Conservation (phyloP, 163 green algal genomes). For the Chloroidium sp. region DNA sequence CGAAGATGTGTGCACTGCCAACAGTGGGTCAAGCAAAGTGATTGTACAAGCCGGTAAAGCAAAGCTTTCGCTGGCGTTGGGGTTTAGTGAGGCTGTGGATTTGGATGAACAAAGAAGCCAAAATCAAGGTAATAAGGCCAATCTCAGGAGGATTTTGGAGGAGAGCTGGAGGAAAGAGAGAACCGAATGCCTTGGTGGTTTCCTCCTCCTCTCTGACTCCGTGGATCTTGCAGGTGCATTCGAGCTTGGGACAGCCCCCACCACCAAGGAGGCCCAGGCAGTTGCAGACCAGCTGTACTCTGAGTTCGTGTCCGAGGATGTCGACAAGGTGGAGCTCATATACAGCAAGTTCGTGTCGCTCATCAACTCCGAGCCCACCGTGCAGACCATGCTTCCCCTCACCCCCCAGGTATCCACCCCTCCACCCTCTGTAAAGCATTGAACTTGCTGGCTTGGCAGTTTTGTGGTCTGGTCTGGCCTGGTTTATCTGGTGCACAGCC, state of each 20-base stretch:
- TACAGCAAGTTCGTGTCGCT: slow-evolving; percentile 99
- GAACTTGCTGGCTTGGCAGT: not conserved
- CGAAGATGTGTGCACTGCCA: no score
- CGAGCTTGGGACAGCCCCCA: slow-evolving; percentile 73
- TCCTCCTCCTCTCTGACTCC: not conserved
- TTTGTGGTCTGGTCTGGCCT: not conserved
- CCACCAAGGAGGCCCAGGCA: slow-evolving; percentile 93
- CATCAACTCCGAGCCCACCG: slow-evolving; percentile 77
- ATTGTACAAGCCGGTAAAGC: no score
- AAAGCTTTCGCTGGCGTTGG: no score
- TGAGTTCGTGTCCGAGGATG: slow-evolving; percentile 86
- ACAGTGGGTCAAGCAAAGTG: no score
- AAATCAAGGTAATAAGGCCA: no score
- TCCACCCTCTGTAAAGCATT: not conserved
- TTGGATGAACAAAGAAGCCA: no score
- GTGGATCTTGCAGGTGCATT: slow-evolving; percentile 52
- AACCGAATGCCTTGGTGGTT: no score
- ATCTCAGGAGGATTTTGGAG: no score
- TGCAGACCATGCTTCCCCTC: slow-evolving; percentile 97
- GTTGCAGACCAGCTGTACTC: slow-evolving; percentile 96
- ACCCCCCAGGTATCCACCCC: slow-evolving; percentile 45
- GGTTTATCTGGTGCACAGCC: no score
- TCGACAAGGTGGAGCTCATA: slow-evolving; percentile 94
- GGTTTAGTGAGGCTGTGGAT: no score
- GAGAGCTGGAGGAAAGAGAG: no score